Evolutionary conservation across 2,329 filamentous ascomycete species (phyloP).

Genomic region (Fonsecaea multimorphosa): DNA sequence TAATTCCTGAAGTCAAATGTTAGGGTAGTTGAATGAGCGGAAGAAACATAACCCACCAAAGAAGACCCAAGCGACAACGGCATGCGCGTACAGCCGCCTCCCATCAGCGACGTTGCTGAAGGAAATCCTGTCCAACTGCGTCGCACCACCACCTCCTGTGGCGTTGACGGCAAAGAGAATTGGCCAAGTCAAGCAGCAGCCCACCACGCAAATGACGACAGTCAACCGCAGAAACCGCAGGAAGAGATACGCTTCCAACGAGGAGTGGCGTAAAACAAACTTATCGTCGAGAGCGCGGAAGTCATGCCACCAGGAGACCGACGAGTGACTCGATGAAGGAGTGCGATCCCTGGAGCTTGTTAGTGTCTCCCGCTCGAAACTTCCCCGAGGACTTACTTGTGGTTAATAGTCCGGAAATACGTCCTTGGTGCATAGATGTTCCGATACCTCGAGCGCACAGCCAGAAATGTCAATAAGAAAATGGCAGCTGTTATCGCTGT

Average conservation of each 20-base stretch:
- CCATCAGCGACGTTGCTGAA: slow-evolving; percentile 74
- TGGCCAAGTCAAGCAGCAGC: slow-evolving; percentile 84
- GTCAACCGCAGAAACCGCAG: slow-evolving; percentile 83
- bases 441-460: slow-evolving; percentile 53
- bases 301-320: slow-evolving; percentile 40
- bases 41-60: slow-evolving; percentile 61
- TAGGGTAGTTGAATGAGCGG: neutral
- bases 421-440: slow-evolving; percentile 57
- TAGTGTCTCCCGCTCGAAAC: neutral
- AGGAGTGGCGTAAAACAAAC: slow-evolving; percentile 86
- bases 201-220: slow-evolving; percentile 78
- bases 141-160: slow-evolving; percentile 72
- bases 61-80: slow-evolving; percentile 76
- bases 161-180: slow-evolving; percentile 88
- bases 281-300: slow-evolving; percentile 69
- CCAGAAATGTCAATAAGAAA: slow-evolving; percentile 54
- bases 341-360: slow-evolving; percentile 34
- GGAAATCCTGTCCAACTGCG: slow-evolving; percentile 77
- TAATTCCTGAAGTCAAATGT: slow-evolving; percentile 58
- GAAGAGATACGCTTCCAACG: slow-evolving; percentile 89
- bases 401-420: slow-evolving; percentile 36
- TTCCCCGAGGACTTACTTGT: slow-evolving; percentile 43
- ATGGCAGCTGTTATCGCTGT: slow-evolving; percentile 52
- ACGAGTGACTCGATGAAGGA: slow-evolving; percentile 36
- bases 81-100: slow-evolving; percentile 78